Base-by-base conservation (phyloP, 1,139 yeast species). In the Pichia sp. region DNA sequence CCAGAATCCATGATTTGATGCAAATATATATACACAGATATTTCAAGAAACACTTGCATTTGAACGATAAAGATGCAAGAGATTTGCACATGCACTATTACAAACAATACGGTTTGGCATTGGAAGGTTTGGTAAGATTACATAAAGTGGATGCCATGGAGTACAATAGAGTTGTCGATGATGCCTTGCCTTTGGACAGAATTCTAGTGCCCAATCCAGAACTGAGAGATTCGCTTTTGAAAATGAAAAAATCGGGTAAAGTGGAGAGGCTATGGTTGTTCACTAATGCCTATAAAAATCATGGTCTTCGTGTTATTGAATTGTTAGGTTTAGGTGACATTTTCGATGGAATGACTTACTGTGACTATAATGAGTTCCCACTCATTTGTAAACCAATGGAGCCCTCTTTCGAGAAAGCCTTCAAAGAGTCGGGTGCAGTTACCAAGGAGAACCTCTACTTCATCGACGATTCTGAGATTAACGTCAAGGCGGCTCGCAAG, bases 241-340 rank as follows among this genome's bases (percentile, higher is more conserved):
- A 60, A 5, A 50, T 81, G 45, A 74, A 65, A 45, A 47, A 62
- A 10, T 31, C 50, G 1, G 69, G 69, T 3, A 70, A 70, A 41
- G 68, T 75, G 33, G 69, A 69, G 45, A 67, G 76, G 48, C 54
- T 78, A 40, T 91, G 98, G 98, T 68, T 91, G 32, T 81, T 87
- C 51, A 91, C 98, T 13, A 91, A 91, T 55, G 98, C 98, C 1
- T 91, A 88, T 63, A 78, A 81, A 56, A 85, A 74, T 51, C 97
- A 91, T 57, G 97, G 93, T 1, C 53, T 77, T 37, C 67, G 91
- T 38, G 94, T 84, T 14, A 69, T 87, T 16, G 69, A 78, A 28
- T 66, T 88, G 37, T 66, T 91, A 34, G 97, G 96, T 2, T 58
- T 91, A 23, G 96, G 91, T 17, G 96, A 88, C 55, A 57, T 86